Conservation (phyloP, 1,284 basidiomycete genomes). For the Vanrija humicola region DNA sequence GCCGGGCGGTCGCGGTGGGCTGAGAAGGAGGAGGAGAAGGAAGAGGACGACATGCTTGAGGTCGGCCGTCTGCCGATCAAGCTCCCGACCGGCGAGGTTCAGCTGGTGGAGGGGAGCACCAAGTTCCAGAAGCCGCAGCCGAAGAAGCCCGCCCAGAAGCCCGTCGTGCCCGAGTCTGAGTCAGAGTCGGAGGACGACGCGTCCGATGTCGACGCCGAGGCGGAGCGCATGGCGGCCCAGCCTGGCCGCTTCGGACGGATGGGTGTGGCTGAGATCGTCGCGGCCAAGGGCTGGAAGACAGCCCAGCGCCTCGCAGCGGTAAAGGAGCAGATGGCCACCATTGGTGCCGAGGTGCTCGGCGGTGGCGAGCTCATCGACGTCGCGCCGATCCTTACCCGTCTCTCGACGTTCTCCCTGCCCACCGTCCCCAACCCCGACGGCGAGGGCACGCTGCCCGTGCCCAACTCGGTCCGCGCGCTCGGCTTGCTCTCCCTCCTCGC, state of each 20-base stretch:
- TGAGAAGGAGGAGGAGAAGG: constrained; percentile 21
- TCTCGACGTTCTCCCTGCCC: constrained; percentile 75
- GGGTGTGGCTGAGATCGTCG: constrained; percentile 70
- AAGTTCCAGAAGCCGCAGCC: constrained; percentile 48
- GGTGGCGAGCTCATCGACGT: constrained; percentile 56
- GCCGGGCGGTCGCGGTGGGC: constrained; percentile 32
- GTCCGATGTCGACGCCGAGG: constrained; percentile 51
- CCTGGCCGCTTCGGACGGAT: constrained; percentile 67
- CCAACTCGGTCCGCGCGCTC: constrained; percentile 76
- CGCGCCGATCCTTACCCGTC: constrained; percentile 73
- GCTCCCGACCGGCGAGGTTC: constrained; percentile 69
- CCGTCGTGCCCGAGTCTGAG: constrained; percentile 47
- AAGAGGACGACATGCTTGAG: constrained; percentile 37
- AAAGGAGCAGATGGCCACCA: constrained; percentile 81
- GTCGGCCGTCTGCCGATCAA: constrained; percentile 80
- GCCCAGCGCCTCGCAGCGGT: constrained; percentile 67
- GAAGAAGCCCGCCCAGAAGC: constrained; percentile 35
- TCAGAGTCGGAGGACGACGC: constrained; percentile 51
- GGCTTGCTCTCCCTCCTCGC: constrained; percentile 87
- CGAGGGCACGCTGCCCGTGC: constrained; percentile 63
- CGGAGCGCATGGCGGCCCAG: constrained; percentile 36
- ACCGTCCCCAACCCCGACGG: constrained; percentile 65
- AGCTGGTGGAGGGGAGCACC: constrained; percentile 49
- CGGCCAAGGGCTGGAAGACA: constrained; percentile 56
- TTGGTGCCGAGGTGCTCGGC: constrained; percentile 83